These are phyloP conservation scores for Piromyces sp. DNA, from an alignment of 192 early-diverging fungal genomes.

Conservation along the genomic window DNA sequence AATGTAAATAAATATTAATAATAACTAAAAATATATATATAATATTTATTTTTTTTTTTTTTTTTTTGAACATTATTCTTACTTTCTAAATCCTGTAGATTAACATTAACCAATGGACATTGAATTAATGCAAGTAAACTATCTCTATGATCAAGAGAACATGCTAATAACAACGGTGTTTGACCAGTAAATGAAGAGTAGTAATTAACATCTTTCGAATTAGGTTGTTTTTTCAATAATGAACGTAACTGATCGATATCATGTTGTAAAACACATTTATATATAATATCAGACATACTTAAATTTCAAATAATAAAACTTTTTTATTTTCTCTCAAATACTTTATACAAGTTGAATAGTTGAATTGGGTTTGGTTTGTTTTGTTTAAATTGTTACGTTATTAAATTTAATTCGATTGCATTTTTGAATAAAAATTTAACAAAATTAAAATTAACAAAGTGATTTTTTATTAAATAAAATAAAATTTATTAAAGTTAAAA, in stretches of 20 bases:
- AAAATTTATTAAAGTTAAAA: too few relatives aligned
- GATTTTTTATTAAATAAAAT: too few relatives aligned
- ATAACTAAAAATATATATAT: too few relatives aligned
- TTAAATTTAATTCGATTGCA: not conserved
- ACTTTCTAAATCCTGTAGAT: slow-evolving; percentile 40
- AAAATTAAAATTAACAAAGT: too few relatives aligned
- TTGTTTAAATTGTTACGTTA: not conserved
- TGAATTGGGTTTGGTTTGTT: too few relatives aligned
- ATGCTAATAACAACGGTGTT: not conserved
- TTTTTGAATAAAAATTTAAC: not conserved
- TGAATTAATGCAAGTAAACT: not conserved
- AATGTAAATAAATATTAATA: too few relatives aligned
- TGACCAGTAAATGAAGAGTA: not conserved
- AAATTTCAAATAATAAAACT: too few relatives aligned
- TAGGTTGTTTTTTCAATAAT: not conserved
- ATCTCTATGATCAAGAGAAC: not conserved
- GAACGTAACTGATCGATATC: not conserved
- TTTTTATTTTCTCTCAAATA: too few relatives aligned
- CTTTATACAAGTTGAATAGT: too few relatives aligned
- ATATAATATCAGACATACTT: not conserved
- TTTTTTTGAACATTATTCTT: too few relatives aligned
- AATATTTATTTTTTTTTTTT: too few relatives aligned
- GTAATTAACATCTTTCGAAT: not conserved
- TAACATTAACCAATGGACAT: slow-evolving; percentile 29
- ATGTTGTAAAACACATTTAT: not conserved